Conservation (phyloP, 306 rosid genomes). For the Ochetophila trinervis region DNA sequence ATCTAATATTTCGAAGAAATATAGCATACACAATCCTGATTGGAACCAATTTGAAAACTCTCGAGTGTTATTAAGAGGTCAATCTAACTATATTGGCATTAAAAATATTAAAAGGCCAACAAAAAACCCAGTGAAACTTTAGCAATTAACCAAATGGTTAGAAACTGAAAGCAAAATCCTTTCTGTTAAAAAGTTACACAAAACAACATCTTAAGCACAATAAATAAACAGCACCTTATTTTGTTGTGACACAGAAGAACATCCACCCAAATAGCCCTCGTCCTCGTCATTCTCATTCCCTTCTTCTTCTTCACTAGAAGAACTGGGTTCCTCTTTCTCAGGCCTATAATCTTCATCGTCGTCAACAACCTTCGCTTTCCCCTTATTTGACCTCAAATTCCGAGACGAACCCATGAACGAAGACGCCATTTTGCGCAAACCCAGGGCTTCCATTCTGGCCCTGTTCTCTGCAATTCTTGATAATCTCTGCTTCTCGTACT, state of each 20-base stretch:
- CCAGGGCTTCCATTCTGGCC: constrained; percentile 74
- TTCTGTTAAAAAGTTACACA: not conserved
- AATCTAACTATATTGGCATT: not conserved
- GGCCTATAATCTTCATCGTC: constrained; percentile 63
- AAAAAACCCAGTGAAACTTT: too few species aligned
- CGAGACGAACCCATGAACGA: constrained; percentile 38
- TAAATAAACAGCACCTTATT: constrained; percentile 40
- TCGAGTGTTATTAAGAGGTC: not conserved
- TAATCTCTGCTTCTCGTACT: constrained; percentile 75
- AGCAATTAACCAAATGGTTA: not conserved
- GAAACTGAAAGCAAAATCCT: not conserved
- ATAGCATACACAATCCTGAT: not conserved
- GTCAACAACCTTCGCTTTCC: constrained; percentile 41
- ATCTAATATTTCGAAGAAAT: not conserved
- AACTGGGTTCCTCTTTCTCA: constrained; percentile 30
- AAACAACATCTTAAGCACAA: not conserved
- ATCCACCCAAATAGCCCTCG: constrained; percentile 25
- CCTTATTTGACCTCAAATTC: constrained; percentile 33
- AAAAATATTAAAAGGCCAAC: too few species aligned
- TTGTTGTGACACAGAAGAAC: constrained; percentile 37
- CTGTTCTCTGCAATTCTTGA: constrained; percentile 73
- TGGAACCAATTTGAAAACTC: constrained; percentile 2
- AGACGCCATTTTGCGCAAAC: constrained; percentile 56
- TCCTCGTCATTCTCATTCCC: constrained; percentile 24
- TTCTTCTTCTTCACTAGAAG: constrained; percentile 33